phyloP scores from a whole-genome alignment of 106 monocot species.

The Vanilla planifolia region DNA sequence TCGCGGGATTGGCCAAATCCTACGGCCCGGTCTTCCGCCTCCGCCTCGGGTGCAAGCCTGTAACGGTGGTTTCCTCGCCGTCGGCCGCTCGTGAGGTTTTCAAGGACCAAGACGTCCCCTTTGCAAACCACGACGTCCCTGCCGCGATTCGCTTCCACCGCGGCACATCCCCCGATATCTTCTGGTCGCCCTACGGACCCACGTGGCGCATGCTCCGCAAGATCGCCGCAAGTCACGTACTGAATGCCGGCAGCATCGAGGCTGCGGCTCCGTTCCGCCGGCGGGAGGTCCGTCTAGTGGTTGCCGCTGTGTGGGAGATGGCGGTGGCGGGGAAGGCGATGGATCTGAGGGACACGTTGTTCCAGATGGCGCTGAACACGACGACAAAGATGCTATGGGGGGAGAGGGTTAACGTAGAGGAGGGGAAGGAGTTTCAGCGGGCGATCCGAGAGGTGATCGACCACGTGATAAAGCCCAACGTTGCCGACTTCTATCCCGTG shows the following conservation, averaged over 20 bases:
- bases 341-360: not conserved
- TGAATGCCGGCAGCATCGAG: not conserved
- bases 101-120: slow-evolving; percentile 26
- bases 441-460: too few relatives aligned
- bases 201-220: slow-evolving; percentile 7
- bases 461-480: too few relatives aligned
- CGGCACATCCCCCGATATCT: not conserved
- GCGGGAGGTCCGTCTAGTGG: not conserved
- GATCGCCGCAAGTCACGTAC: not conserved
- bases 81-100: slow-evolving; percentile 24
- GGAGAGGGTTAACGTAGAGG: not conserved
- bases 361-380: not conserved
- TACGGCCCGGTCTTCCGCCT: slow-evolving; percentile 48
- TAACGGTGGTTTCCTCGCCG: slow-evolving; percentile 39
- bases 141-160: not conserved
- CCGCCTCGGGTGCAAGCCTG: slow-evolving; percentile 44
- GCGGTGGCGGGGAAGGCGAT: not conserved
- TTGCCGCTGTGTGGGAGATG: not conserved
- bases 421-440: too few relatives aligned
- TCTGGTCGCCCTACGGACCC: slow-evolving; percentile 2
- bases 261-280: not conserved
- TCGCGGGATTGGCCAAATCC: slow-evolving; percentile 26
- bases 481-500: not conserved
- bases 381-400: slow-evolving; percentile 4
- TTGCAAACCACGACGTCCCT: slow-evolving; percentile 2